These are phyloP conservation scores for Pseudogymnoascus verrucosus DNA, from an alignment of 2,329 filamentous ascomycete species.

Conservation along the genomic window DNA sequence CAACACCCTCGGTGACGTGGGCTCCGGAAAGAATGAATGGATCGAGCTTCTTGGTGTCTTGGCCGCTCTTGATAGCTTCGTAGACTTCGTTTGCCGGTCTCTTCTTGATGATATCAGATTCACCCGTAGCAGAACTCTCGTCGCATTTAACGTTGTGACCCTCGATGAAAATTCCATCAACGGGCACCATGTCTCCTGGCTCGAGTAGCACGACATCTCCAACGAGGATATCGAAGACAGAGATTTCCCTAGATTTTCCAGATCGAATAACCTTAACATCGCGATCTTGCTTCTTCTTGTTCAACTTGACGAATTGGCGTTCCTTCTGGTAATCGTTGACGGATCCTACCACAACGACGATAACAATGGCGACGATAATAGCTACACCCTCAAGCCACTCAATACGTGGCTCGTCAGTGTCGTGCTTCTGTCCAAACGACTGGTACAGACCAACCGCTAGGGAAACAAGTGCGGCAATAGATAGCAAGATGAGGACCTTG, in stretches of 20 bases:
- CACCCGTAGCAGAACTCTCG: conserved; percentile 69
- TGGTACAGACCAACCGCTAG: conserved; percentile 69
- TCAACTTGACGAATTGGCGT: conserved; percentile 70
- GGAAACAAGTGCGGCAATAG: conserved; percentile 64
- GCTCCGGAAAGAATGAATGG: conserved; percentile 76
- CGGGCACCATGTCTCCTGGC: conserved; percentile 64
- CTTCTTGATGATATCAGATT: conserved; percentile 67
- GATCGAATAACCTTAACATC: conserved; percentile 70
- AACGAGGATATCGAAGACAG: conserved; percentile 62
- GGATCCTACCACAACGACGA: conserved; percentile 71
- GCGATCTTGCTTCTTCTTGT: conserved; percentile 71
- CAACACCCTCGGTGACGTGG: conserved; percentile 68
- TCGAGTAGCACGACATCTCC: conserved; percentile 68
- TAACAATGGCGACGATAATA: conserved; percentile 66
- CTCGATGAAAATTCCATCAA: conserved; percentile 62
- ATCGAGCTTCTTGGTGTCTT: conserved; percentile 57
- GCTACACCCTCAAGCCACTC: conserved; percentile 80
- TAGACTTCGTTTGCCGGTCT: conserved; percentile 55
- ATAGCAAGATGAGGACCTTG: conserved; percentile 67
- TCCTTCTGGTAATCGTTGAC: conserved; percentile 78
- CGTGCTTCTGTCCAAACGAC: conserved; percentile 48
- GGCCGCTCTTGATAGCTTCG: conserved; percentile 48
- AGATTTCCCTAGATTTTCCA: conserved; percentile 60
- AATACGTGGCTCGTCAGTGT: conserved; percentile 45
- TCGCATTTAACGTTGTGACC: conserved; percentile 62